Conservation (phyloP, 345 rosid genomes). For the Eucalyptus erythrocorys region DNA sequence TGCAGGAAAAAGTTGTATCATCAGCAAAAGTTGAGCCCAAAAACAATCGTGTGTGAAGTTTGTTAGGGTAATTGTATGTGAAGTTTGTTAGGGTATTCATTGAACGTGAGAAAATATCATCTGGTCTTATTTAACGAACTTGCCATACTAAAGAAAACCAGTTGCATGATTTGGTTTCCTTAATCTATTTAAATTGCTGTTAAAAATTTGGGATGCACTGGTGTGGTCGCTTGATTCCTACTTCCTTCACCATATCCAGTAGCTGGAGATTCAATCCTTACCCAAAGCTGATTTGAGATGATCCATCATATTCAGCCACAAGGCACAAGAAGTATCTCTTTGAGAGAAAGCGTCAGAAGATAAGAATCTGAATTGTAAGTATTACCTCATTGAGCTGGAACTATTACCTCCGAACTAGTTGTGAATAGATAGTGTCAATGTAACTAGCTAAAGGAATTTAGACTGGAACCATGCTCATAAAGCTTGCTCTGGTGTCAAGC, state of each 20-base stretch:
- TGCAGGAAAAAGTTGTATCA: too few relatives aligned
- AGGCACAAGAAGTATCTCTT: background rate
- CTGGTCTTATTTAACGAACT: background rate
- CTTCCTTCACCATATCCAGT: conserved; percentile 90
- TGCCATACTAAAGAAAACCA: background rate
- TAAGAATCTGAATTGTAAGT: too few relatives aligned
- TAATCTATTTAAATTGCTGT: background rate
- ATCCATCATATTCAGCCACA: background rate
- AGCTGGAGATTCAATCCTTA: conserved; percentile 89
- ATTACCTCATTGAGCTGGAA: too few relatives aligned
- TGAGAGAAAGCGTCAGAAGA: background rate
- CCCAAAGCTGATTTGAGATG: conserved; percentile 48
- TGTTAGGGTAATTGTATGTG: background rate
- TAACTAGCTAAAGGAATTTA: background rate
- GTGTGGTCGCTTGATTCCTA: conserved; percentile 77
- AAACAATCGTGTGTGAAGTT: too few relatives aligned
- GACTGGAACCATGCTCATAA: background rate
- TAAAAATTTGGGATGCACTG: conserved; percentile 47
- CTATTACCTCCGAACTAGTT: too few relatives aligned
- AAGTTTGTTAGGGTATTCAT: background rate
- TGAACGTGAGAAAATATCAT: background rate
- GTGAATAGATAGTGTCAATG: too few relatives aligned
- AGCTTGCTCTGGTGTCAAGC: background rate
- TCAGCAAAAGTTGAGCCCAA: background rate
- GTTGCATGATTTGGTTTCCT: background rate